Evolutionary conservation across 768 basidiomycete species (phyloP).

Genomic region (Melanogaster broomeanus): DNA sequence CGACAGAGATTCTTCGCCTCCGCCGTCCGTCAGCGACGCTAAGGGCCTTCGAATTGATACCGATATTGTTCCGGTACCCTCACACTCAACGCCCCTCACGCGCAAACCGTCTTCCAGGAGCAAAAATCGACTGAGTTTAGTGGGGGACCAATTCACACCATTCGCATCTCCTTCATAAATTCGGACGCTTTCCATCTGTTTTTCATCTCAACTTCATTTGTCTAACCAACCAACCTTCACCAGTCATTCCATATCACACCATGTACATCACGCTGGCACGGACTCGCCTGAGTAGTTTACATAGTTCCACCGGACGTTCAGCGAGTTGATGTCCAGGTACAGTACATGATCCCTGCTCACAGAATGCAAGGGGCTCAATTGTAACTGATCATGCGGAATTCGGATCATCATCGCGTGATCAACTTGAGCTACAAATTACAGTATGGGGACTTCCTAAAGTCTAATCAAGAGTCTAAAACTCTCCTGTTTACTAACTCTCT

Average conservation of each 20-base stretch:
- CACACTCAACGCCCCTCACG: slow-evolving; percentile 56
- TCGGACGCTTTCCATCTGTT: not conserved
- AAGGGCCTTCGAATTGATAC: slow-evolving; percentile 39
- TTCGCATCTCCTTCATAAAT: slow-evolving; percentile 16
- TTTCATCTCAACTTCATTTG: slow-evolving; percentile 6
- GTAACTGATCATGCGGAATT: no score
- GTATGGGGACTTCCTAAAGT: no score
- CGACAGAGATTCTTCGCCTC: slow-evolving; percentile 19
- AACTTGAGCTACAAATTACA: no score
- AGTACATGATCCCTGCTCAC: no score
- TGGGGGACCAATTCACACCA: slow-evolving; percentile 28
- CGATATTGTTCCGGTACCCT: slow-evolving; percentile 29
- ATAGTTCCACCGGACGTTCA: no score
- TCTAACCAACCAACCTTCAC: not conserved
- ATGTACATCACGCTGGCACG: slow-evolving; percentile 1
- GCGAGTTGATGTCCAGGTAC: no score
- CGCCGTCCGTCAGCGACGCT: slow-evolving; percentile 34
- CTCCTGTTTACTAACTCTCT: no score
- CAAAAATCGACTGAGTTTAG: slow-evolving; percentile 53
- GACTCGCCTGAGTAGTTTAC: not conserved
- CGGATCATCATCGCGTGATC: no score
- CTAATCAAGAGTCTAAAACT: no score
- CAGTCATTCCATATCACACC: not conserved
- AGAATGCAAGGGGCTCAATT: no score
- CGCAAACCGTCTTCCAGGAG: slow-evolving; percentile 62